These are phyloP conservation scores for Hemisphaericaspora xylofermentans DNA, from an alignment of 1,139 yeast genomes.

Conservation along the genomic window DNA sequence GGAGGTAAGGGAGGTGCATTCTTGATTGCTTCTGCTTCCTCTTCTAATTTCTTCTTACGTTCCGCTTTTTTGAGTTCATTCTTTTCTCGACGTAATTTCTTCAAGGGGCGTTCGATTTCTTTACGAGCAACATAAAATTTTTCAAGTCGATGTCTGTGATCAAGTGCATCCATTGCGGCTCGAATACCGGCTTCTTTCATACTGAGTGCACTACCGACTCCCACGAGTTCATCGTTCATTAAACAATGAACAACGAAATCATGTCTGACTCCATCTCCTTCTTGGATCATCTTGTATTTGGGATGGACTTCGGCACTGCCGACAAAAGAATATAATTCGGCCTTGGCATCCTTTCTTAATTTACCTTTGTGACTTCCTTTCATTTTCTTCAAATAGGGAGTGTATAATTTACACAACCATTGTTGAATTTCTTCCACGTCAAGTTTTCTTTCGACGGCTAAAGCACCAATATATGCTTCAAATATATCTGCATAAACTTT, in stretches of 20 bases:
- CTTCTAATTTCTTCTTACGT: constrained; percentile 8
- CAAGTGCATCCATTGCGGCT: constrained; percentile 71
- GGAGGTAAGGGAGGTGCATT: constrained; percentile 8
- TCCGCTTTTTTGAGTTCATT: constrained; percentile 6
- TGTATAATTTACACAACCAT: constrained; percentile 62
- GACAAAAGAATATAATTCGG: constrained; percentile 71
- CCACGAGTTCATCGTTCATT: constrained; percentile 56
- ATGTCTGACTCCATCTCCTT: constrained; percentile 53
- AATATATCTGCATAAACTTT: constrained; percentile 76
- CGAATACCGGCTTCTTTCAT: constrained; percentile 66
- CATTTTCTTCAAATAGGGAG: constrained; percentile 25
- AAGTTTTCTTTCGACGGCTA: constrained; percentile 59
- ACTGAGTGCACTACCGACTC: constrained; percentile 60
- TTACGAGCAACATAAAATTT: constrained; percentile 62
- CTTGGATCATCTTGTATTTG: constrained; percentile 53
- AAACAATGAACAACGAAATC: constrained; percentile 64
- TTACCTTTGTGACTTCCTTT: constrained; percentile 33
- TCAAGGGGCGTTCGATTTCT: constrained; percentile 49
- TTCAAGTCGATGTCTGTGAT: constrained; percentile 58
- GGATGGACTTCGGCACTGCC: constrained; percentile 75
- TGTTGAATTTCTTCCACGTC: constrained; percentile 46
- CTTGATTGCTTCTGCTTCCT: constrained; percentile 25
- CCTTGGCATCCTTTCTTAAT: constrained; percentile 65
- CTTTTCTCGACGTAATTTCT: constrained; percentile 9
- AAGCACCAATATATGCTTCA: constrained; percentile 90